phyloP scores from a whole-genome alignment of 176 grass and related monocot species.

The Hyparrhenia diplandra region DNA sequence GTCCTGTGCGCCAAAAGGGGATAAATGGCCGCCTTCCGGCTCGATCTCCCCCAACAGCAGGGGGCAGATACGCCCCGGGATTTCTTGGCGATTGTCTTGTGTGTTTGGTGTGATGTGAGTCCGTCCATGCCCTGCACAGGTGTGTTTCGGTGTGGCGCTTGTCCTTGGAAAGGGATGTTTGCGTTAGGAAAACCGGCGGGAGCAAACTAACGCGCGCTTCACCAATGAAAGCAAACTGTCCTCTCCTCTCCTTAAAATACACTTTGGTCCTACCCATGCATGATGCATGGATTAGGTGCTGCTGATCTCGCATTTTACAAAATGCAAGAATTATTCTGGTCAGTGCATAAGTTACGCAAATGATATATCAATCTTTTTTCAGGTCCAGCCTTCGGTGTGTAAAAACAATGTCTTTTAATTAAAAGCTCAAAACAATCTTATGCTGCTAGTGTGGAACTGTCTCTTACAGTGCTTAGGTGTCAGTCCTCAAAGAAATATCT shows the following conservation, averaged over 20 bases:
- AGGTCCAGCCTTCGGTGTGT: no score
- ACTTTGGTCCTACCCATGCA: not conserved
- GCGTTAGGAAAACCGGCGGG: not conserved
- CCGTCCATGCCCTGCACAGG: not conserved
- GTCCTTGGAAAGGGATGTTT: slow-evolving; percentile 7
- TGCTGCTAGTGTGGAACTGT: no score
- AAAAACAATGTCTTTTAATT: no score
- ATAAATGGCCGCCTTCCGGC: not conserved
- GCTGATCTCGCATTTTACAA: not conserved
- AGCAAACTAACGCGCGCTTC: not conserved
- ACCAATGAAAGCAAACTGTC: not conserved
- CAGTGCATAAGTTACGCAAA: not conserved
- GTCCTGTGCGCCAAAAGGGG: not conserved
- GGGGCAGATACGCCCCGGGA: not conserved
- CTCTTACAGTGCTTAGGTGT: no score
- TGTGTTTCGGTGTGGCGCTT: not conserved
- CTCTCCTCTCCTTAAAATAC: not conserved
- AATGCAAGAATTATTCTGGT: not conserved
- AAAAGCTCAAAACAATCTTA: no score
- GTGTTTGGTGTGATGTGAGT: not conserved
- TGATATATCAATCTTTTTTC: not conserved
- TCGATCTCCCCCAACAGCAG: not conserved
- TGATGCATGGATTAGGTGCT: slow-evolving; percentile 6
- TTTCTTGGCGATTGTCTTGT: not conserved
- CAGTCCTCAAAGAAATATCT: no score